Conservation (phyloP, 2,329 filamentous ascomycete genomes). For the Ophiocordyceps camponoti-saundersi region DNA sequence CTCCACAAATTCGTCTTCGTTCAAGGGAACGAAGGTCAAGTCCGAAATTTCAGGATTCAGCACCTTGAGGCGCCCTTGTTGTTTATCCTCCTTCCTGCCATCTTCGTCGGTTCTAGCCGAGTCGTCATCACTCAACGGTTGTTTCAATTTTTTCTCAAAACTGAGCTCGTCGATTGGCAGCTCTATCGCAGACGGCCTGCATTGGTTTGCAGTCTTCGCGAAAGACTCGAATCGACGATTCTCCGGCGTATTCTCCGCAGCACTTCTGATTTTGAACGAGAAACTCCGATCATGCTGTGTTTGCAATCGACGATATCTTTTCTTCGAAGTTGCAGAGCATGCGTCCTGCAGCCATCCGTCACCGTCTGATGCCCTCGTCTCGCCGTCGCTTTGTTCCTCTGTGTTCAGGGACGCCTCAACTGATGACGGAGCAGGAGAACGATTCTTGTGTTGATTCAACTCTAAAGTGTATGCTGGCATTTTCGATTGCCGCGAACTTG, state of each 20-base stretch:
- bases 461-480: neutral
- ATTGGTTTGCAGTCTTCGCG: neutral
- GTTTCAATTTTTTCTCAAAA: neutral
- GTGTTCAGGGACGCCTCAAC: neutral
- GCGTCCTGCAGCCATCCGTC: neutral
- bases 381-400: neutral
- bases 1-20: neutral
- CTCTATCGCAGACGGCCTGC: neutral
- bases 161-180: neutral
- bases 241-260: neutral
- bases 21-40: neutral
- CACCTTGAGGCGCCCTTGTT: neutral
- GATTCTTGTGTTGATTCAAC: neutral
- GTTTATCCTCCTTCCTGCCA: neutral
- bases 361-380: neutral
- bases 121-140: neutral
- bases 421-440: neutral
- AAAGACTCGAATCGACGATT: too few relatives aligned
- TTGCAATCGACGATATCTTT: conserved; percentile 1
- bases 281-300: conserved; percentile 18
- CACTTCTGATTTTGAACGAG: conserved; percentile 10
- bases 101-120: neutral
- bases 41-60: neutral
- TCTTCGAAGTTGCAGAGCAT: neutral
- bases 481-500: conserved; percentile 9